A percentile compares a stretch with the other conserved stretches of the same genome.
Conservation (phyloP, 352 stramenopile genomes). For the Globisporangium acanthophoron region DNA sequence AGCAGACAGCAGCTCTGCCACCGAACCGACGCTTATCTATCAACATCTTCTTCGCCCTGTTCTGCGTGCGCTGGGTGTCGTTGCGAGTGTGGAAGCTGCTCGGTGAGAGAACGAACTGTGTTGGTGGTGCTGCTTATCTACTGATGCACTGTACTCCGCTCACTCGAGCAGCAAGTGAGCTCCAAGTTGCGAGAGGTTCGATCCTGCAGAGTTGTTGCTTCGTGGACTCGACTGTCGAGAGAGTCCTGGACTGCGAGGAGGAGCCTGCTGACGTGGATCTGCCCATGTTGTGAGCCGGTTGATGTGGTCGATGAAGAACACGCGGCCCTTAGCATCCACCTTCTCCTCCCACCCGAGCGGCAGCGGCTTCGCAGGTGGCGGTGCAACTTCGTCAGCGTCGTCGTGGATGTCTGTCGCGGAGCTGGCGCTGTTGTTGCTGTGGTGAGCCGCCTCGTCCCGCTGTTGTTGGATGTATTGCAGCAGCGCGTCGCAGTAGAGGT, state of each 20-base stretch:
- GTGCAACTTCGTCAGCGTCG: not conserved
- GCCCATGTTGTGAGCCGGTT: conserved; percentile 69
- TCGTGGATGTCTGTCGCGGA: not conserved
- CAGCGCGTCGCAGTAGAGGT: conserved; percentile 63
- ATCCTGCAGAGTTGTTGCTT: conserved; percentile 4
- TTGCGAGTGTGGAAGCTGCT: not conserved
- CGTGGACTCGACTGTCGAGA: conserved; percentile 6
- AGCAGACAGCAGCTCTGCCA: not conserved
- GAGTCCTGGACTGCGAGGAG: not conserved
- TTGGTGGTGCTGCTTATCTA: not conserved
- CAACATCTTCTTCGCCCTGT: not conserved
- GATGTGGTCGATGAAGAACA: conserved; percentile 76
- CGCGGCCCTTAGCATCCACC: conserved; percentile 51
- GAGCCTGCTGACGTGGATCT: conserved; percentile 27
- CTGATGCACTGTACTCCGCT: not conserved
- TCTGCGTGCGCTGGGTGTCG: too few relatives aligned
- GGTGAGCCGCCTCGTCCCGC: conserved; percentile 30
- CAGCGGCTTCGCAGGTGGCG: conserved; percentile 18
- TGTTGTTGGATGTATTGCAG: conserved; percentile 72
- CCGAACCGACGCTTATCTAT: not conserved
- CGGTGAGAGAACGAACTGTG: not conserved
- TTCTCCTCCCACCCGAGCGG: conserved; percentile 72
- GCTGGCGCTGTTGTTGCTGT: not conserved
- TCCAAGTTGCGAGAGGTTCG: conserved; percentile 12
- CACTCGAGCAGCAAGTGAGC: conserved; percentile 9